Percentiles rank a stretch among this genome's conserved stretches.
phyloP scores from a whole-genome alignment of 306 rosid species.

The Styphnolobium japonicum region DNA sequence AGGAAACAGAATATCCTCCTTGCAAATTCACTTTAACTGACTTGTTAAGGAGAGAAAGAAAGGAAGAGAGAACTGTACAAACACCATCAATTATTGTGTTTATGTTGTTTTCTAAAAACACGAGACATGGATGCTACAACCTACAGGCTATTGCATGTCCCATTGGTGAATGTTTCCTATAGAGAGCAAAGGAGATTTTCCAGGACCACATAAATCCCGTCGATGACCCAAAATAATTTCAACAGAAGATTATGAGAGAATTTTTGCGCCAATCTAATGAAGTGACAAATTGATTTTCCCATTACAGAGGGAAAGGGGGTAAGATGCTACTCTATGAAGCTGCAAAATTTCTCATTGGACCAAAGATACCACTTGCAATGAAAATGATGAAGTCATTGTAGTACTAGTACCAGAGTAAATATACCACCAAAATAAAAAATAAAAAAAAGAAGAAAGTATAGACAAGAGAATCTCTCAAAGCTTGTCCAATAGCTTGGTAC shows the following conservation, averaged over 20 bases:
- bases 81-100: constrained; percentile 17
- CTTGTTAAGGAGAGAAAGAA: not conserved
- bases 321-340: constrained; percentile 31
- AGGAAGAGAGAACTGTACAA: not conserved
- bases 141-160: constrained; percentile 13
- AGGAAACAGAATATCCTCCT: not conserved
- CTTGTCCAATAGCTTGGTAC: constrained; percentile 51
- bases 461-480: constrained; percentile 52
- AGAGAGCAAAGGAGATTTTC: constrained; percentile 23
- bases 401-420: constrained; percentile 10
- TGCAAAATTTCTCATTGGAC: constrained; percentile 36
- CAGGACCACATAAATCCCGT: constrained; percentile 36
- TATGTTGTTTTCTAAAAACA: constrained; percentile 15
- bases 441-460: constrained; percentile 8
- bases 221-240: constrained; percentile 11
- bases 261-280: constrained; percentile 25
- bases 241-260: constrained; percentile 13
- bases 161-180: constrained; percentile 23
- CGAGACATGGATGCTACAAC: constrained; percentile 27
- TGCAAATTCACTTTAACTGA: constrained; percentile 1
- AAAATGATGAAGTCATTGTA: constrained; percentile 8
- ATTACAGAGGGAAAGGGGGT: constrained; percentile 8
- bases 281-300: constrained; percentile 24
- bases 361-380: constrained; percentile 27
- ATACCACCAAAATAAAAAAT: not conserved